Conservation (phyloP, 164 flowering plant species). For the Chloranthus sessilifolius region DNA sequence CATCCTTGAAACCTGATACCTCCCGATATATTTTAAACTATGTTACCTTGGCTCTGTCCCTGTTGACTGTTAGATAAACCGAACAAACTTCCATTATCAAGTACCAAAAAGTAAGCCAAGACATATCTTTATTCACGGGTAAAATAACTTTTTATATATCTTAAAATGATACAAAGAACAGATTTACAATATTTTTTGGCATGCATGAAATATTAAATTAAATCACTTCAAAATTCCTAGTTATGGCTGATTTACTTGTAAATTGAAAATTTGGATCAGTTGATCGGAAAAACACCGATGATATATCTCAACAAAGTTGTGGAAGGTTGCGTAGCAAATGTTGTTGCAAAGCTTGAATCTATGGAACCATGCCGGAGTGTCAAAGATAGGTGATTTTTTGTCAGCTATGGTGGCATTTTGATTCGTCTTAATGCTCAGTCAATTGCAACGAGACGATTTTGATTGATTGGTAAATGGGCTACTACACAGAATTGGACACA, state of each 20-base stretch:
- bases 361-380: slow-evolving; percentile 89
- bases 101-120: too few relatives aligned
- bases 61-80: too few relatives aligned
- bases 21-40: too few relatives aligned
- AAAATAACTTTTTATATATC: too few relatives aligned
- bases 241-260: not conserved
- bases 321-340: slow-evolving; percentile 63
- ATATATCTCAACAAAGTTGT: slow-evolving; percentile 77
- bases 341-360: slow-evolving; percentile 85
- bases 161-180: too few relatives aligned
- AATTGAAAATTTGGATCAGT: slow-evolving; percentile 28
- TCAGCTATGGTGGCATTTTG: not conserved
- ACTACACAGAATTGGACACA: slow-evolving; percentile 50
- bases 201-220: too few relatives aligned
- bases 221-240: too few relatives aligned
- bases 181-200: too few relatives aligned
- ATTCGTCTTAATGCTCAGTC: not conserved
- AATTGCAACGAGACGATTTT: not conserved
- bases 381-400: slow-evolving; percentile 62
- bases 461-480: not conserved
- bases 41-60: too few relatives aligned
- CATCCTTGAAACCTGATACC: too few relatives aligned
- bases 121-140: too few relatives aligned
- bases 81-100: too few relatives aligned
- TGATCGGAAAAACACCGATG: slow-evolving; percentile 87